Evolutionary conservation across 768 basidiomycete genomes (phyloP), one percentile per base, ranked within the genome.

Genomic region (Cantharellus cinnabarinus): DNA sequence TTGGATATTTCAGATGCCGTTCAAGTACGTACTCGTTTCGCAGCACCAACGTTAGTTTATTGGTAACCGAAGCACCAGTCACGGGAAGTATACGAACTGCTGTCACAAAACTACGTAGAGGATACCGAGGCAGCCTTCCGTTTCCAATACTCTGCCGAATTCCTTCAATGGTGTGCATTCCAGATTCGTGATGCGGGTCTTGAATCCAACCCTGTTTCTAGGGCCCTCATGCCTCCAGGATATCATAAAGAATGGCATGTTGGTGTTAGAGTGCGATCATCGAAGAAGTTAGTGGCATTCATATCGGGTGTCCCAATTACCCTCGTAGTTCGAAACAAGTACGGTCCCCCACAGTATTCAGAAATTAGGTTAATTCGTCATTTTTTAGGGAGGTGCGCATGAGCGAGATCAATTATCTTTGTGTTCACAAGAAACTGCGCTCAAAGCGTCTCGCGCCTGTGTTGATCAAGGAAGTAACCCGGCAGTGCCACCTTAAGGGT

Each of bases 81-180:
- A 42, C 40, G 1, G 66, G 95, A 99, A 68, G 81, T 97, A 7
- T 88, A 95, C 66, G 82, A 90, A 63, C 76, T 99, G 2, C 73
- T 99, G 44, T 95, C 89, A 3, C 75, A 83, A 7, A 86, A 98
- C 70, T 99, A 98, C 65, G 91, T 99, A 51, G 95, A 99, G 69
- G 95, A 99, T 67, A 84, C 88, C 64, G 85, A 89, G 56, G 93
- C 93, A 3, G 77, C 85, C n/a, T 95, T 98, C 76, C 81, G 95
- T 41, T 97, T 99, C 75, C 82, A 88, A 67, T 99, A 99, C 66
- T 87, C 84, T 50, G 81, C 89, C 3, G 90, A 97, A 68, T 99
- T 99, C 70, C 73, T 99, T 39, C 74, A 81, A 68, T 99, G 95
- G 95, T 87, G 63, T 63, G 29, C 55, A 50, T 44, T 59, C 14